These are phyloP conservation scores for Bocquillonia castaneifolia DNA, from an alignment of 441 rosid species.

Conservation along the genomic window DNA sequence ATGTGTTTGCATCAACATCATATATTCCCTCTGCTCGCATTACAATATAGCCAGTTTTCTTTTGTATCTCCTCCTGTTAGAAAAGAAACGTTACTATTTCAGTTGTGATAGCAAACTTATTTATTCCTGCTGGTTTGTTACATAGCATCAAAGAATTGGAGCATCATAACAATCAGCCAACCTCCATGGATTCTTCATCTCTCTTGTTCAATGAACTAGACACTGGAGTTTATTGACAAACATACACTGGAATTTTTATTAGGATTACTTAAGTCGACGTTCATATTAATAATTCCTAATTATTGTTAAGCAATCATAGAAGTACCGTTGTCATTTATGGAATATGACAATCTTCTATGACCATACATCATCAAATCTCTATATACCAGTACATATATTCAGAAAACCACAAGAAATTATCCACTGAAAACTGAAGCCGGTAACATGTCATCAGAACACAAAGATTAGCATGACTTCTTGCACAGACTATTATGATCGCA, in stretches of 20 bases:
- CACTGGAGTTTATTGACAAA: conserved; percentile 4
- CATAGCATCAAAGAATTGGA: background rate
- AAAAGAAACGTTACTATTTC: conserved; percentile 7
- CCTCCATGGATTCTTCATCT: background rate
- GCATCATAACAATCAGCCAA: conserved; percentile 7
- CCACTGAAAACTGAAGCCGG: background rate
- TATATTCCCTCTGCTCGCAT: conserved; percentile 93
- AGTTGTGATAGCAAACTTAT: background rate
- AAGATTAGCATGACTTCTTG: background rate
- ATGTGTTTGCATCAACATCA: conserved; percentile 96
- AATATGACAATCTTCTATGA: background rate
- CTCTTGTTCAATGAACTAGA: conserved; percentile 4
- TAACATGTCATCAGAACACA: background rate
- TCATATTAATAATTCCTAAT: background rate
- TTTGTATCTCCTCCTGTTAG: conserved; percentile 93
- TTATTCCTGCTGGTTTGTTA: background rate
- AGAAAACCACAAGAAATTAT: conserved; percentile 1
- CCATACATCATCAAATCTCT: background rate
- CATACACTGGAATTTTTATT: background rate
- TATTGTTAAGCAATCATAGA: background rate
- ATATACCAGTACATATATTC: background rate
- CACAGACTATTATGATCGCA: background rate
- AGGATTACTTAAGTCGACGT: background rate
- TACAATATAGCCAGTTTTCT: conserved; percentile 94
- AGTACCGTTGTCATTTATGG: background rate